Evolutionary conservation across 2,329 filamentous ascomycete species (phyloP).

Genomic region (Huntiella omanensis): DNA sequence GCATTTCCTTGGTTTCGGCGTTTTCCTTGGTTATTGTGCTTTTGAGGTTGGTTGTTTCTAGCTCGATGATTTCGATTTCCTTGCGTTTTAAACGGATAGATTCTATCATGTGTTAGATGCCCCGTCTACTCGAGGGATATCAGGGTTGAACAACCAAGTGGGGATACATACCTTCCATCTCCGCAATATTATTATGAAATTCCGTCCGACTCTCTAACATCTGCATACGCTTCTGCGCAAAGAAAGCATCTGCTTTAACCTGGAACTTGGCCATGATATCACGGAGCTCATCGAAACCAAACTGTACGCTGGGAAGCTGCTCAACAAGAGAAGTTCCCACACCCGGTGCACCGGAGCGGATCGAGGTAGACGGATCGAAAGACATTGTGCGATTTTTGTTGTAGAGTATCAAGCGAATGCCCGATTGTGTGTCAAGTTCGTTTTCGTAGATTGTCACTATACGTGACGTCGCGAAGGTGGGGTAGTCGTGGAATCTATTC

Average conservation of each 20-base stretch:
- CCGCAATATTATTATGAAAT: conserved; percentile 76
- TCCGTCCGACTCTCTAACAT: conserved; percentile 87
- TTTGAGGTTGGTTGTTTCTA: conserved; percentile 51
- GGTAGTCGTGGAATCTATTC: no score
- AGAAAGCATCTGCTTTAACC: conserved; percentile 76
- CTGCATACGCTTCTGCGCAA: conserved; percentile 74
- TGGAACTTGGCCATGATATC: conserved; percentile 92
- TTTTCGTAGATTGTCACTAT: no score
- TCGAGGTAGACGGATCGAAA: conserved; percentile 53
- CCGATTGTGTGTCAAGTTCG: neutral
- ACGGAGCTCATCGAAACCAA: conserved; percentile 88
- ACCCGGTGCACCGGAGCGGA: conserved; percentile 38
- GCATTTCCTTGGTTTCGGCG: conserved; percentile 60
- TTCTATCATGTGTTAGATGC: conserved; percentile 33
- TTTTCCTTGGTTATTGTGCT: conserved; percentile 60
- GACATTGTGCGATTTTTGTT: conserved; percentile 23
- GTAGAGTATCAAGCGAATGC: neutral
- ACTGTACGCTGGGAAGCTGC: conserved; percentile 73
- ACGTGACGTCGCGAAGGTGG: no score
- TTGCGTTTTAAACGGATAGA: conserved; percentile 78
- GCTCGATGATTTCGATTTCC: conserved; percentile 65
- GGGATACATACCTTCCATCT: conserved; percentile 55
- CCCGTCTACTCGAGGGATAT: neutral
- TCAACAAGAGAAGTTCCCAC: conserved; percentile 51
- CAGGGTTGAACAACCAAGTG: neutral